phyloP scores from a whole-genome alignment of 2,329 filamentous ascomycete species.

The Lecanicillium sp. region DNA sequence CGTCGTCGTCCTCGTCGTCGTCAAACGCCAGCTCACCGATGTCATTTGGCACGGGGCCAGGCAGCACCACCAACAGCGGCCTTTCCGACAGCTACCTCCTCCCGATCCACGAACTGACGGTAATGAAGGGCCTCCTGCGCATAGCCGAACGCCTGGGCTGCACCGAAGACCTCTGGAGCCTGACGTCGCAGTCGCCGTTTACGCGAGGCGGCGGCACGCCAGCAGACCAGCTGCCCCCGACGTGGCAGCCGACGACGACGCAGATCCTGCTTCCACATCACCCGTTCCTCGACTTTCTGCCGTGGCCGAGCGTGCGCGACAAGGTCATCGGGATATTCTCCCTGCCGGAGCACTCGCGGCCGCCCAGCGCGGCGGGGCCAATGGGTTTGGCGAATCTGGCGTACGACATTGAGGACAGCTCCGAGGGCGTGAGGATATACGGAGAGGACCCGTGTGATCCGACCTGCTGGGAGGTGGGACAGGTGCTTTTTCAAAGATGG shows the following conservation, averaged over 20 bases:
- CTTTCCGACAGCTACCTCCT: conserved; percentile 44
- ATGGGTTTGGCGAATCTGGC: conserved; percentile 45
- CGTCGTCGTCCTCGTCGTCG: conserved; percentile 1
- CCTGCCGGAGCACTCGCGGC: conserved; percentile 42
- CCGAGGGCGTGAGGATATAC: conserved; percentile 46
- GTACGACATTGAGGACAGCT: conserved; percentile 51
- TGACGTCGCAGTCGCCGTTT: conserved; percentile 43
- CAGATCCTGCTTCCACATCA: conserved; percentile 49
- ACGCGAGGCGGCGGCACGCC: conserved; percentile 24
- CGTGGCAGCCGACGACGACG: conserved; percentile 44
- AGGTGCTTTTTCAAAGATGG: conserved; percentile 53
- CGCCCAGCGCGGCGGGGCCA: conserved; percentile 38
- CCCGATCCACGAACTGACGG: conserved; percentile 41
- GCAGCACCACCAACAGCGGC: conserved; percentile 18
- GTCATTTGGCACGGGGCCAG: conserved; percentile 18
- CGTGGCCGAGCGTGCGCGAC: conserved; percentile 50
- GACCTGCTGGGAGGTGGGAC: conserved; percentile 50
- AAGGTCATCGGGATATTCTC: conserved; percentile 46
- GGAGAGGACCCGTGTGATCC: conserved; percentile 43
- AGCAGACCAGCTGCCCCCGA: conserved; percentile 34
- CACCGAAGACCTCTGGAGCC: conserved; percentile 37
- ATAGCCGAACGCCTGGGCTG: conserved; percentile 43
- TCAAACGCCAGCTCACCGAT: conserved; percentile 14
- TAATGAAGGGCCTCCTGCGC: conserved; percentile 41
- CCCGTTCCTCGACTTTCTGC: conserved; percentile 50